Evolutionary conservation across 495 filamentous ascomycete species (phyloP).

Genomic region (Aspergillus heteromorphus): DNA sequence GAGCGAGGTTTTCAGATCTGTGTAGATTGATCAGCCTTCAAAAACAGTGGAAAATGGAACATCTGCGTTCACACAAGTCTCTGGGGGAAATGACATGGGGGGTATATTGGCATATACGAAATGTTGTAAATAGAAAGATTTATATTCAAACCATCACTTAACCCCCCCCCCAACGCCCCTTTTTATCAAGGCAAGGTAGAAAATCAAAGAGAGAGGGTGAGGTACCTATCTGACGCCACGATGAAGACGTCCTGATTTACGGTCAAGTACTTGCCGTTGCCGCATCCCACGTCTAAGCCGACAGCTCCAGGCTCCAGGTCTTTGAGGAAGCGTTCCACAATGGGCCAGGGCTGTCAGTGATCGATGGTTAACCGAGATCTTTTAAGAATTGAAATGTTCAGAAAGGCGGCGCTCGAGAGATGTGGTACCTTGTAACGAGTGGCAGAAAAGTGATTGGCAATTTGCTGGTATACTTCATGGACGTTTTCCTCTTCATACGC

Average conservation of each 20-base stretch:
- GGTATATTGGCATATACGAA: background rate
- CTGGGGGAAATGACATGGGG: background rate
- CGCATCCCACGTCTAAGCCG: constrained; percentile 84
- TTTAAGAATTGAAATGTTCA: too few relatives aligned
- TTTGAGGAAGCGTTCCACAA: constrained; percentile 74
- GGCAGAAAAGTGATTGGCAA: constrained; percentile 89
- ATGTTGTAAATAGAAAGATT: background rate
- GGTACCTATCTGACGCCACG: constrained; percentile 78
- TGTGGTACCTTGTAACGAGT: constrained; percentile 77
- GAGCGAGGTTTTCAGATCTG: constrained; percentile 66
- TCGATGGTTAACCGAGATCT: background rate
- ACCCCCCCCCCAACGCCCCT: too few relatives aligned
- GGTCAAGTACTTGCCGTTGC: constrained; percentile 90
- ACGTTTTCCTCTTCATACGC: constrained; percentile 81
- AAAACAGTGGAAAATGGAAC: background rate
- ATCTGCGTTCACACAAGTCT: background rate
- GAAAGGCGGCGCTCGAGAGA: background rate
- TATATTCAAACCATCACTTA: background rate
- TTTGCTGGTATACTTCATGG: constrained; percentile 89
- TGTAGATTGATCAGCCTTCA: constrained; percentile 15
- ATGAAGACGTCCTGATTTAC: constrained; percentile 79
- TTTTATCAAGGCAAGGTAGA: background rate
- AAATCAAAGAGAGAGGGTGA: constrained; percentile 5
- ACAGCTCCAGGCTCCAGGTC: constrained; percentile 65
- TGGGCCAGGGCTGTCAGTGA: constrained; percentile 72